Base-by-base conservation (phyloP, 2,329 filamentous ascomycete species). In the Cadophora sp. region DNA sequence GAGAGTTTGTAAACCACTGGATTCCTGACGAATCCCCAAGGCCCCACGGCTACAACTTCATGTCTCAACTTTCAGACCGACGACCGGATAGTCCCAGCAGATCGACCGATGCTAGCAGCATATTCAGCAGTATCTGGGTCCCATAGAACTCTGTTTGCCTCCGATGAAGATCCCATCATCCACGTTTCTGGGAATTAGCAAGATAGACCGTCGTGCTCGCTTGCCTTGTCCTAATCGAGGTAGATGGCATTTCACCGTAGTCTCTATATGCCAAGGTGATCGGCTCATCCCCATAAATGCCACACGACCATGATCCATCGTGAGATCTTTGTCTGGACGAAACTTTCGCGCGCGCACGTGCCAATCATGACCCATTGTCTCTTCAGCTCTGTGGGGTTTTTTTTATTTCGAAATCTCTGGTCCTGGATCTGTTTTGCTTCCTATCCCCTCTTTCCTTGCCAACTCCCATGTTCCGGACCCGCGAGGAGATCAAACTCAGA, bases 171-270 rank as follows among this genome's bases (percentile, higher is more conserved):
- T 22, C 37, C 58, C 58, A 60, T 46, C 34, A 60, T 31, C 59
- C 59, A 62, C 40, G 59, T 62, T 31, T 40, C 40, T 62, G 59
- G 59, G 26, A 61, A 24, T 26, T n/a, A 59, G 19, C 16, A 16
- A 48, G 34, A 22, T 61, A 29, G 34, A 46, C 14, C n/a, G 31
- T 46, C 26, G 5, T 29, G 26, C 34, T 64, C 62, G 51, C 62
- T 64, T 64, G 50, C 34, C 19, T 46, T 58, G 29, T 51, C 62
- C 62, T 24, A 46, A 58, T 64, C 62, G 51, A 64, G 62, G 37
- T 58, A 48, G 43, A 48, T 48, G 26, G 40, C 40, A 48, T 48
- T 31, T 48, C 37, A 61, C 24, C 24, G 4, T 6, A 59, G 55
- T 34, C 2, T 46, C 37, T 16, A 50, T 12, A 46, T 58, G 50